Conservation (phyloP, 2,329 filamentous ascomycete genomes). For the Hyphodiscus sp. region DNA sequence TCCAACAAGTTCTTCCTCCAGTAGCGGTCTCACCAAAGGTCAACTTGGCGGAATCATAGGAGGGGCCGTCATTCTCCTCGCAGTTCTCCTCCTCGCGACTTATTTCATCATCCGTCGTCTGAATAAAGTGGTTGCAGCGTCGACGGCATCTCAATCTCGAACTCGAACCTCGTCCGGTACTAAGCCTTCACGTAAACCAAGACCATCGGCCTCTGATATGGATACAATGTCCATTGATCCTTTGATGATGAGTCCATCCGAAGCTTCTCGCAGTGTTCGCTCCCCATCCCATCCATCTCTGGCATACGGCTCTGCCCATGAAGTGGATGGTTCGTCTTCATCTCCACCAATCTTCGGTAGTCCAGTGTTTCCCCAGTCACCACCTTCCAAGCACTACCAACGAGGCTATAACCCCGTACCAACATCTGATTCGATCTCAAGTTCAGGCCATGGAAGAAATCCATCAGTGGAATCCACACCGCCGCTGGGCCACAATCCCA, state of each 20-base stretch:
- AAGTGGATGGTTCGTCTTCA: constrained; percentile 14
- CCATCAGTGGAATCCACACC: constrained; percentile 14
- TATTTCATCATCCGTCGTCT: constrained; percentile 46
- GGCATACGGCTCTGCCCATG: constrained; percentile 12
- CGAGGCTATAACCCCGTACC: constrained; percentile 20
- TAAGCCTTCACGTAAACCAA: constrained; percentile 2
- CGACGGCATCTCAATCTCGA: constrained; percentile 23
- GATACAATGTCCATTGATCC: constrained; percentile 26
- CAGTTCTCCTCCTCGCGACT: constrained; percentile 41
- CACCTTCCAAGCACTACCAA: constrained; percentile 11
- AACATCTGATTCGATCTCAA: constrained; percentile 11
- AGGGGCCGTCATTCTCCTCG: constrained; percentile 42
- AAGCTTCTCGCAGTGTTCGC: constrained; percentile 13
- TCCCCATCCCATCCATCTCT: constrained; percentile 10
- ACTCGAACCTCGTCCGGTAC: constrained; percentile 18
- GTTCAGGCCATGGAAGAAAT: constrained; percentile 7
- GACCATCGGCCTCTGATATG: constrained; percentile 11
- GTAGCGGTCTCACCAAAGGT: constrained; percentile 20
- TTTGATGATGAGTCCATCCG: constrained; percentile 22
- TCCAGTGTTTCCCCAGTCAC: constrained; percentile 16
- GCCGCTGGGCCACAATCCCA: constrained; percentile 10
- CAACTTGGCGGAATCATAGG: constrained; percentile 49
- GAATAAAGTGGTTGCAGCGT: constrained; percentile 31
- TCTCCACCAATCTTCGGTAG: constrained; percentile 15
- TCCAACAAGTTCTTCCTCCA: constrained; percentile 31